Percentiles rank a stretch among this genome's conserved stretches.
phyloP scores from a whole-genome alignment of 2,329 filamentous ascomycete genomes.

The Xenoacremonium recifei region DNA sequence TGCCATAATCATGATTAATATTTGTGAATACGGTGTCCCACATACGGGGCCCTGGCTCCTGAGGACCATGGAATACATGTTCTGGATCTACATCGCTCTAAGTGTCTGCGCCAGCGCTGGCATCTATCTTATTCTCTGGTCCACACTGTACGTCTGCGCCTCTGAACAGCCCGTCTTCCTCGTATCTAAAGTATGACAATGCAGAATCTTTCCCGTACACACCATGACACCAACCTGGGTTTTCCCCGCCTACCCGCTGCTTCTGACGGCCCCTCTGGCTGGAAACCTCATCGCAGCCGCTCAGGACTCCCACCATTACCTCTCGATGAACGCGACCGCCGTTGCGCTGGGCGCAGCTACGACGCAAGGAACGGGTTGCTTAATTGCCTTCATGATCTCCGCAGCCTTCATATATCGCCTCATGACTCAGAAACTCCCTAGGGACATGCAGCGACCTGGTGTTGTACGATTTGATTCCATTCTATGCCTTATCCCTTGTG shows the following conservation, averaged over 20 bases:
- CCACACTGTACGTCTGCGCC: constrained; percentile 45
- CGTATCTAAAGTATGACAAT: background rate
- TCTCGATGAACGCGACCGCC: constrained; percentile 39
- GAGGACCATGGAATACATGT: constrained; percentile 60
- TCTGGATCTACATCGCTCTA: constrained; percentile 71
- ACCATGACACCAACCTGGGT: constrained; percentile 89
- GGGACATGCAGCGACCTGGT: constrained; percentile 72
- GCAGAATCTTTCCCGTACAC: constrained; percentile 62
- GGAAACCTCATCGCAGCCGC: constrained; percentile 51
- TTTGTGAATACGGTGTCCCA: constrained; percentile 72
- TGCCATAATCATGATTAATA: constrained; percentile 75
- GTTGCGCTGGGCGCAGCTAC: constrained; percentile 50
- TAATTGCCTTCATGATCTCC: constrained; percentile 74
- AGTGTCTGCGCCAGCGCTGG: constrained; percentile 66
- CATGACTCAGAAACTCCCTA: constrained; percentile 83
- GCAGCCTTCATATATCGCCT: constrained; percentile 81
- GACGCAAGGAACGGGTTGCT: constrained; percentile 54
- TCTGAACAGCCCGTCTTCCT: background rate
- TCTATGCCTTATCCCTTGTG: too few relatives aligned
- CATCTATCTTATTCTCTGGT: constrained; percentile 74
- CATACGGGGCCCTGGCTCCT: constrained; percentile 62
- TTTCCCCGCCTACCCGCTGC: constrained; percentile 78
- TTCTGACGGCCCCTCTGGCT: constrained; percentile 74
- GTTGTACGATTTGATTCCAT: constrained; percentile 52
- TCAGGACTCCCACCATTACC: constrained; percentile 14